Conservation (phyloP, 2,329 filamentous ascomycete species). For the Fusarium ramigenum region DNA sequence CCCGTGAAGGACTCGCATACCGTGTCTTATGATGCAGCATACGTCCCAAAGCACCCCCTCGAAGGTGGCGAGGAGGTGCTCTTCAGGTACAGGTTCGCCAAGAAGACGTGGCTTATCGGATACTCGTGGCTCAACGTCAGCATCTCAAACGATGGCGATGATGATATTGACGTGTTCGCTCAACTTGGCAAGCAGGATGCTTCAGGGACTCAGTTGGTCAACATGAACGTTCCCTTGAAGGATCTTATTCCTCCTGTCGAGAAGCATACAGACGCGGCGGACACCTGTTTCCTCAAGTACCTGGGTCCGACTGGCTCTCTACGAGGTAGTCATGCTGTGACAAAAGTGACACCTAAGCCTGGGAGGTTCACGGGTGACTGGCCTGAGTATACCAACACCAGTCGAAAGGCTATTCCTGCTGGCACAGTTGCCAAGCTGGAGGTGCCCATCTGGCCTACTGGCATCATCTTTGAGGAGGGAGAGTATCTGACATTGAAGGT, state of each 20-base stretch:
- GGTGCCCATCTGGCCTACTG: not conserved
- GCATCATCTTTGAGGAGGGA: not conserved
- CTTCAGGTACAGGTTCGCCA: not conserved
- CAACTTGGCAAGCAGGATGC: not conserved
- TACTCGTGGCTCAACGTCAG: not conserved
- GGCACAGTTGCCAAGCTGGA: not conserved
- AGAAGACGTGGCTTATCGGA: not conserved
- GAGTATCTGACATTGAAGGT: not conserved
- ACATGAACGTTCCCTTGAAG: not conserved
- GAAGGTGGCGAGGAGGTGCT: not conserved
- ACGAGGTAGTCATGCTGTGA: not conserved
- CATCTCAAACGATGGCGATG: not conserved
- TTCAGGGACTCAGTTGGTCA: not conserved
- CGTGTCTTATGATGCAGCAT: not conserved
- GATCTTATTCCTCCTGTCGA: not conserved
- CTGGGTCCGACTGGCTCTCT: not conserved
- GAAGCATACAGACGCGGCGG: not conserved
- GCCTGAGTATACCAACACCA: not conserved
- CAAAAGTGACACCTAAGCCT: not conserved
- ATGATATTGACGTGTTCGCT: not conserved
- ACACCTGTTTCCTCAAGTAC: not conserved
- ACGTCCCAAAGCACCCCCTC: not conserved
- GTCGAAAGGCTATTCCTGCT: not conserved
- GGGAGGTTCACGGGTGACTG: not conserved
- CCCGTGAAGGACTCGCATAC: rapidly evolving